These are phyloP conservation scores for Elaeis oleifera DNA, from an alignment of 202 grass and related monocot genomes.

Conservation along the genomic window DNA sequence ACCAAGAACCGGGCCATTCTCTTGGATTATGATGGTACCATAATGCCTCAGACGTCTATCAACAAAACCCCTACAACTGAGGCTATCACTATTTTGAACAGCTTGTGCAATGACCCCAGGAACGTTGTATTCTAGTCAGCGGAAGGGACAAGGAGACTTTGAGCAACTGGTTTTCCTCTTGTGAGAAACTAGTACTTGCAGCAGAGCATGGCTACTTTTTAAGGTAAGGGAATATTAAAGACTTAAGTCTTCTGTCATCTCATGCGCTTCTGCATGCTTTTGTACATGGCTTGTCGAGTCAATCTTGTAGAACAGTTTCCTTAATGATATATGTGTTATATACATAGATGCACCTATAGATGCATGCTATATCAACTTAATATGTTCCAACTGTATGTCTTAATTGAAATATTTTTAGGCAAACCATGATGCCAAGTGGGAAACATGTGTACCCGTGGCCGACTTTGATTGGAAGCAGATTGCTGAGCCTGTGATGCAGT, in stretches of 20 bases:
- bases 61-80: constrained; percentile 26
- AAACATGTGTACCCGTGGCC: background rate
- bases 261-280: too few relatives aligned
- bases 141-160: constrained; percentile 29
- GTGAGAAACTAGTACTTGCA: constrained; percentile 23
- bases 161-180: constrained; percentile 30
- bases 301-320: too few relatives aligned
- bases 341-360: too few relatives aligned
- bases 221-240: constrained; percentile 16
- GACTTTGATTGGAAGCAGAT: constrained; percentile 40
- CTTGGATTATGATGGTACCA: constrained; percentile 41
- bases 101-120: constrained; percentile 27
- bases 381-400: background rate
- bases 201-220: constrained; percentile 45
- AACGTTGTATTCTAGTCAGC: constrained; percentile 37
- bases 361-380: too few relatives aligned
- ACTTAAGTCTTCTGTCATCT: too few relatives aligned
- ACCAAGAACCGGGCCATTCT: constrained; percentile 32
- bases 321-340: too few relatives aligned
- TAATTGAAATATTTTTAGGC: constrained; percentile 5
- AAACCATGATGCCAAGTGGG: constrained; percentile 27
- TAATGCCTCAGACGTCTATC: constrained; percentile 31
- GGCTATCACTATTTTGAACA: constrained; percentile 31
- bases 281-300: too few relatives aligned
- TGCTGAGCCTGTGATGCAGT: constrained; percentile 37